Evolutionary conservation across 495 filamentous ascomycete genomes (phyloP).

Genomic region (Trichocladium uniseriatum): DNA sequence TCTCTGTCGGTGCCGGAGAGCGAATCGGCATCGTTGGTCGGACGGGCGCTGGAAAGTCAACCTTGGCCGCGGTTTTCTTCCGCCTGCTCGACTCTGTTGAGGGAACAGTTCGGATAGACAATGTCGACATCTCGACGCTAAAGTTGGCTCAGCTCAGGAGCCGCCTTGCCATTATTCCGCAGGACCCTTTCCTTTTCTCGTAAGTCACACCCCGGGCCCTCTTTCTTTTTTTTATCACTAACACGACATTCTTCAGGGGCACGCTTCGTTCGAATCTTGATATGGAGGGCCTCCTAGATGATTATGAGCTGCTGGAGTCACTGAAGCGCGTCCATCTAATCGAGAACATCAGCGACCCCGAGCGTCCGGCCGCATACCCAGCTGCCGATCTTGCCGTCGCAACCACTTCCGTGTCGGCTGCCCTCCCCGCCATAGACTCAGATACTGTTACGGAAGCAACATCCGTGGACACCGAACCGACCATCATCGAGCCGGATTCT

Average conservation of each 20-base stretch:
- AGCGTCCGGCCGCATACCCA: not conserved
- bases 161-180: slow-evolving; percentile 44
- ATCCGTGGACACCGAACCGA: not conserved
- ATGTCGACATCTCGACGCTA: slow-evolving; percentile 40
- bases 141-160: slow-evolving; percentile 40
- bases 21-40: slow-evolving; percentile 44
- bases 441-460: slow-evolving; percentile 4
- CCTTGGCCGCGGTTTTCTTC: slow-evolving; percentile 38
- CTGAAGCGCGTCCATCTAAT: slow-evolving; percentile 18
- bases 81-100: slow-evolving; percentile 38
- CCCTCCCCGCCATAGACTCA: not conserved
- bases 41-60: slow-evolving; percentile 41
- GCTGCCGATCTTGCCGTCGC: not conserved
- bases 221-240: no score
- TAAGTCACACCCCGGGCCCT: slow-evolving; percentile 5
- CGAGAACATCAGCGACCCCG: not conserved
- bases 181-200: slow-evolving; percentile 46
- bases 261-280: slow-evolving; percentile 45
- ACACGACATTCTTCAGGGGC: slow-evolving; percentile 19
- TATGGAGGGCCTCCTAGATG: slow-evolving; percentile 42
- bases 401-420: not conserved
- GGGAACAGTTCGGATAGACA: slow-evolving; percentile 42
- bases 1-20: slow-evolving; percentile 30
- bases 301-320: slow-evolving; percentile 30
- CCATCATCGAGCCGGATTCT: not conserved